Base-by-base conservation (phyloP, 345 rosid species). In the Luvunga scandens region DNA sequence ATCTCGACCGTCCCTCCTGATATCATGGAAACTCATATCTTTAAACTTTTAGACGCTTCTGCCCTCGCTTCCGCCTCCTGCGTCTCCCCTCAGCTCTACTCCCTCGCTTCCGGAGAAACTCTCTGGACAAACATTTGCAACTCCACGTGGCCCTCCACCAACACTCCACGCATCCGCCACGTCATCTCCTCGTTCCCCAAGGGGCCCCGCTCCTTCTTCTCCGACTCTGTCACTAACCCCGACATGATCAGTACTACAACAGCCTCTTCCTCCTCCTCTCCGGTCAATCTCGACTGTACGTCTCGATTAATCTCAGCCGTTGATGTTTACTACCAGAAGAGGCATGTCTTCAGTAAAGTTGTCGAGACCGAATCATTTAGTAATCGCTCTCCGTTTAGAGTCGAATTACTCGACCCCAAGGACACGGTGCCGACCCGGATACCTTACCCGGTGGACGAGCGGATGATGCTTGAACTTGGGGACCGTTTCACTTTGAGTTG, bases 141-240 rank as follows among this genome's bases (percentile, higher is more conserved):
- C 60, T 75, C 89, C 81, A 89, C 90, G 57, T 94, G 97, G 95
- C 98, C 98, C 30, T 94, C 98, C 71, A 86, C 92, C 13, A 25
- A 53, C 30, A 27, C 28, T 21, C 88, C 89, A 48, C 81, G 76
- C n/a, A 21, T 92, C 19, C 81, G 65, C 50, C 64, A 50, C 13
- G 70, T 84, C 42, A 88, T 89, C 79, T 82, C 89, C 71, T 2
- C 83, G 7, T 83, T 89, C 84, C 82, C 86, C 34, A 22, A 70
- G 42, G 96, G 88, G 28, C 83, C 88, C 56, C 93, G 92, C 78
- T 88, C 90, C 6, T 93, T 94, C 82, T 94, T 89, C 92, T 87
- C 97, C 34, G 81, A 87, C 69, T 87, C 90, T 8, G 89, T 85
- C 78, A 77, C 88, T 55, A 78, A 71, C 62, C 76, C 85, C 73